phyloP scores from a whole-genome alignment of 1,284 basidiomycete genomes.

The Naganishia liquefaciens region DNA sequence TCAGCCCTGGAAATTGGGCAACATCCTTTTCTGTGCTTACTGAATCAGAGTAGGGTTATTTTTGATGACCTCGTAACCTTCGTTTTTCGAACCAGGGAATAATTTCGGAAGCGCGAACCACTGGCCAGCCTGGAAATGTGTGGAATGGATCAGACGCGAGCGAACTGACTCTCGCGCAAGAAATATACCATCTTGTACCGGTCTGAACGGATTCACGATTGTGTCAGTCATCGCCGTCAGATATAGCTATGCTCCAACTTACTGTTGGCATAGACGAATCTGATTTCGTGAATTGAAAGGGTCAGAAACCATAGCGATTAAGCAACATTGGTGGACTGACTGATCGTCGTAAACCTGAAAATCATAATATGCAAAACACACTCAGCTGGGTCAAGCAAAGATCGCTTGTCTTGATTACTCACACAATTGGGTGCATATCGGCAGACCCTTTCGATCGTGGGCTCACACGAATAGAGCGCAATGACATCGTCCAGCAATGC shows the following conservation, averaged over 20 bases:
- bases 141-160: neutral
- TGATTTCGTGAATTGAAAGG: neutral
- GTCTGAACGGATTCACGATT: conserved; percentile 5
- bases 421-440: conserved; percentile 41
- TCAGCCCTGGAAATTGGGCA: neutral
- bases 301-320: too few species aligned
- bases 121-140: conserved; percentile 35
- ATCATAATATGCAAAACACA: conserved; percentile 12
- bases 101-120: conserved; percentile 45
- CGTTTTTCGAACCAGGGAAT: conserved; percentile 41
- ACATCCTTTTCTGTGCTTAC: conserved; percentile 4
- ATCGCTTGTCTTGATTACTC: neutral
- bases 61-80: conserved; percentile 44
- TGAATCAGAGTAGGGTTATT: conserved; percentile 46
- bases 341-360: conserved; percentile 40
- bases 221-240: conserved; percentile 23
- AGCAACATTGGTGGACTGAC: neutral
- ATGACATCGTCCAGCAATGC: conserved; percentile 45
- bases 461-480: conserved; percentile 42
- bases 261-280: conserved; percentile 35
- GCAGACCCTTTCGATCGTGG: conserved; percentile 43
- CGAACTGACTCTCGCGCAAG: neutral
- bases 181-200: conserved; percentile 41
- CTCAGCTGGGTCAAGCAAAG: neutral
- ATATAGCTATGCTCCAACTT: conserved; percentile 36